Percentiles rank a stretch among this genome's conserved stretches.
phyloP scores from a whole-genome alignment of 257 asterid genomes.

The Echites panduratus region DNA sequence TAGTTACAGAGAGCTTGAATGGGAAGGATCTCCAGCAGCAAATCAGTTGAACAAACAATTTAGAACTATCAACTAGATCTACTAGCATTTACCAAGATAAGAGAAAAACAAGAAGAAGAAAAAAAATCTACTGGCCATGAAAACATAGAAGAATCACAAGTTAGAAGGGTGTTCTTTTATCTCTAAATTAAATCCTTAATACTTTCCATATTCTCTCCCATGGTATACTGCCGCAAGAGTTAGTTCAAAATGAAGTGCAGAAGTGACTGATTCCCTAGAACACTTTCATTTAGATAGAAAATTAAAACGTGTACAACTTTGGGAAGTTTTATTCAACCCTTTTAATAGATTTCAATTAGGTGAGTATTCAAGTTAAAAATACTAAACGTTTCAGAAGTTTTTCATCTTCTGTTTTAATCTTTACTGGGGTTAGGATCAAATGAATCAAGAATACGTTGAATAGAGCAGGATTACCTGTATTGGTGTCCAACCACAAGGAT shows the following conservation, averaged over 20 bases:
- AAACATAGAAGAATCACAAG: neutral
- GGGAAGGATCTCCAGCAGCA: neutral
- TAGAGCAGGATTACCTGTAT: constrained; percentile 49
- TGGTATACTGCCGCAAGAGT: neutral
- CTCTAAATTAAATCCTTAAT: neutral
- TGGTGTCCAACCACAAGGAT: constrained; percentile 99
- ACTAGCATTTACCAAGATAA: neutral
- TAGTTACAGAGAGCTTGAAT: neutral
- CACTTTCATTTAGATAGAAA: neutral
- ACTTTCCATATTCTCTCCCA: neutral
- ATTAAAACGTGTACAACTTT: neutral
- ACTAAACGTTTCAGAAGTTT: no score
- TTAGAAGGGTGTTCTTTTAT: neutral
- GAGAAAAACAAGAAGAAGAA: no score
- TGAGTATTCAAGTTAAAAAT: neutral
- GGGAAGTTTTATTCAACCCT: neutral
- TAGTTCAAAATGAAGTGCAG: neutral
- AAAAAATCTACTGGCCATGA: neutral
- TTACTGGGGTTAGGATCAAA: neutral
- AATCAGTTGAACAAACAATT: neutral
- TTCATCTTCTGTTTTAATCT: neutral
- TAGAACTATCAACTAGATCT: neutral
- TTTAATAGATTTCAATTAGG: neutral
- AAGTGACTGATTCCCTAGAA: neutral
- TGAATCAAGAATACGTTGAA: neutral